These are phyloP conservation scores for Wickerhamomyces mucosus DNA, from an alignment of 805 yeast species.

Conservation along the genomic window DNA sequence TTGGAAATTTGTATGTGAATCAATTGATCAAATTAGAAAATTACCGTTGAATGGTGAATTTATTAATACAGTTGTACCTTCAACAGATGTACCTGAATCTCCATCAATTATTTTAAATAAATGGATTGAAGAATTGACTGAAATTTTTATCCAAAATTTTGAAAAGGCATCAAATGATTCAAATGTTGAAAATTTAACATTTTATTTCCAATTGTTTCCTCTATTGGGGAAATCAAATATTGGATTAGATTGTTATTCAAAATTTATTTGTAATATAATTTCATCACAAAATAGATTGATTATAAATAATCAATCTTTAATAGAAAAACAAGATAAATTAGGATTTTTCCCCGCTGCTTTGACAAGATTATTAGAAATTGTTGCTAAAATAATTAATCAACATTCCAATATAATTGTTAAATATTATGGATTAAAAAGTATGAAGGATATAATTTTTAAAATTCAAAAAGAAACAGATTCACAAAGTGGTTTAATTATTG, in stretches of 20 bases:
- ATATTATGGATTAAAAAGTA: slow-evolving; percentile 58
- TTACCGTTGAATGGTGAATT: slow-evolving; percentile 63
- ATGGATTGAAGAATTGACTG: slow-evolving; percentile 53
- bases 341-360: slow-evolving; percentile 54
- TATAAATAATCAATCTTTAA: slow-evolving; percentile 32
- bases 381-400: slow-evolving; percentile 76
- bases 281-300: slow-evolving; percentile 68
- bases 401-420: slow-evolving; percentile 71
- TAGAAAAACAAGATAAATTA: slow-evolving; percentile 25
- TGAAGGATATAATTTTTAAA: slow-evolving; percentile 56
- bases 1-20: slow-evolving; percentile 71
- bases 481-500: slow-evolving; percentile 84
- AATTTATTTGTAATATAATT: slow-evolving; percentile 77
- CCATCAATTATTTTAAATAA: slow-evolving; percentile 49
- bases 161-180: slow-evolving; percentile 55
- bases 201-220: slow-evolving; percentile 82
- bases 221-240: slow-evolving; percentile 59
- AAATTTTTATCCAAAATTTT: slow-evolving; percentile 53
- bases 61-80: slow-evolving; percentile 77
- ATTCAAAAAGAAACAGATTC: slow-evolving; percentile 85
- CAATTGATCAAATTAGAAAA: slow-evolving; percentile 42
- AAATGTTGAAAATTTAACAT: slow-evolving; percentile 62
- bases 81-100: slow-evolving; percentile 72
- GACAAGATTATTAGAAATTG: slow-evolving; percentile 68
- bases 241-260: slow-evolving; percentile 77